phyloP scores from a whole-genome alignment of 1,139 yeast species.

The Hansenula sp. region DNA sequence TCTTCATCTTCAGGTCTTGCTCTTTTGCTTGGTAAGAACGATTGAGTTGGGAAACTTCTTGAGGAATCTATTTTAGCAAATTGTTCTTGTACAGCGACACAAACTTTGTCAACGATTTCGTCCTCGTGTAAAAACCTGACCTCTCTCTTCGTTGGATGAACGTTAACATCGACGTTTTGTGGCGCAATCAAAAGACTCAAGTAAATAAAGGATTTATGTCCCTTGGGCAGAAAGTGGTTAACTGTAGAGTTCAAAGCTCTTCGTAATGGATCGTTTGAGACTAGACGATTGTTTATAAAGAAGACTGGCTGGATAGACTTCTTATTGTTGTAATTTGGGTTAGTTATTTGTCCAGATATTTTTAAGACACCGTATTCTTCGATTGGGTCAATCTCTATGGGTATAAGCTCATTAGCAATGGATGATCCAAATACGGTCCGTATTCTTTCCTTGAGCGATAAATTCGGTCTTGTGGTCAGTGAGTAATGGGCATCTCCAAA shows the following conservation, averaged over 20 bases:
- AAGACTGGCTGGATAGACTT: slow-evolving; percentile 67
- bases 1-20: slow-evolving; percentile 7
- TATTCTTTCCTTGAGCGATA: slow-evolving; percentile 60
- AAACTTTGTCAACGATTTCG: slow-evolving; percentile 68
- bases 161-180: slow-evolving; percentile 78
- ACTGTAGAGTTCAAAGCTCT: slow-evolving; percentile 67
- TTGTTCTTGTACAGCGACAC: slow-evolving; percentile 43
- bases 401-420: slow-evolving; percentile 63
- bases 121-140: slow-evolving; percentile 85
- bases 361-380: slow-evolving; percentile 42
- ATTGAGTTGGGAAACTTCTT: slow-evolving; percentile 67
- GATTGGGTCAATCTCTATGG: slow-evolving; percentile 32
- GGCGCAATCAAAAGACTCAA: slow-evolving; percentile 64
- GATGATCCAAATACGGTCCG: slow-evolving; percentile 68
- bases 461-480: slow-evolving; percentile 46
- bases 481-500: slow-evolving; percentile 62
- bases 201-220: slow-evolving; percentile 76
- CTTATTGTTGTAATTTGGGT: slow-evolving; percentile 68
- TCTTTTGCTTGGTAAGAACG: slow-evolving; percentile 33
- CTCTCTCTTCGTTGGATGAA: slow-evolving; percentile 94
- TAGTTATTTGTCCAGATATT: slow-evolving; percentile 63
- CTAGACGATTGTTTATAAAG: slow-evolving; percentile 82
- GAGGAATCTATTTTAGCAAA: slow-evolving; percentile 64
- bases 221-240: slow-evolving; percentile 70
- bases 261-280: slow-evolving; percentile 74